Evolutionary conservation across 257 asterid species (phyloP).

Genomic region (Coffea canephora): DNA sequence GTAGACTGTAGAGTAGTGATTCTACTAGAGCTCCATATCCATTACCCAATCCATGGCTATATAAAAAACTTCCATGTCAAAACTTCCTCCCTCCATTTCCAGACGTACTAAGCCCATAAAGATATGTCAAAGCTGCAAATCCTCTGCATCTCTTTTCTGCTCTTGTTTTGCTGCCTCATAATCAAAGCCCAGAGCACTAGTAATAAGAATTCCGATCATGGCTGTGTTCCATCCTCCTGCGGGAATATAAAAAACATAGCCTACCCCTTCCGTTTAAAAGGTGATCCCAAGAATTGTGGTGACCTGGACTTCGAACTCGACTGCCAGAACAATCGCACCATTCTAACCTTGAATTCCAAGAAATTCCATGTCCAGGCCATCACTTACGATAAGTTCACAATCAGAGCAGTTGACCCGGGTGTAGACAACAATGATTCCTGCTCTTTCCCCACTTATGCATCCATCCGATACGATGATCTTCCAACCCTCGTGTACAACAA

Average conservation of each 20-base stretch:
- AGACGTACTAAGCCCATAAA: too few species aligned
- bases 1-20: too few species aligned
- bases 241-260: constrained; percentile 37
- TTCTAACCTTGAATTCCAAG: constrained; percentile 20
- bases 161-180: constrained; percentile 12
- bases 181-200: too few species aligned
- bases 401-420: constrained; percentile 51
- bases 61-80: too few species aligned
- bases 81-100: too few species aligned
- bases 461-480: neutral
- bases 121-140: too few species aligned
- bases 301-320: constrained; percentile 36
- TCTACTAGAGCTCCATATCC: too few species aligned
- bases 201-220: too few species aligned
- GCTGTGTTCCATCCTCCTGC: constrained; percentile 51
- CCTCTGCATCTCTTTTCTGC: too few species aligned
- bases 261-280: constrained; percentile 52
- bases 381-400: constrained; percentile 41
- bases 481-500: constrained; percentile 16
- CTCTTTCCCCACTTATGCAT: constrained; percentile 24
- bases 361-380: constrained; percentile 42
- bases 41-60: too few species aligned
- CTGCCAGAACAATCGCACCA: constrained; percentile 41
- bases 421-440: constrained; percentile 26
- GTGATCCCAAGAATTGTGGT: constrained; percentile 46